Percentiles rank a stretch among this genome's conserved stretches.
phyloP scores from a whole-genome alignment of 129 eudicot species.

The Arctium lappa region DNA sequence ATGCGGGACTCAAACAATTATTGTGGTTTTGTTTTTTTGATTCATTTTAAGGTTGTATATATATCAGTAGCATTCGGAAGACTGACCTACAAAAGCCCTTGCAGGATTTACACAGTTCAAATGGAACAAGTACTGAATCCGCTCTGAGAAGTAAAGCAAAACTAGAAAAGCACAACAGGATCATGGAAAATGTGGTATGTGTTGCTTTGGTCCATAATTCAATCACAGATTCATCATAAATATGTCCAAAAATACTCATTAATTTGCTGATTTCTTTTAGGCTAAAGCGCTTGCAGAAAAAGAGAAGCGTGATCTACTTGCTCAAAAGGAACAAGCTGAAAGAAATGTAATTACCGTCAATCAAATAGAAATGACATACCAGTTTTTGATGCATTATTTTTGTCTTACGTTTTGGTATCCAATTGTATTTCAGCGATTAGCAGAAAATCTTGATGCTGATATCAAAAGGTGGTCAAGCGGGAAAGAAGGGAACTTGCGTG shows the following conservation, averaged over 20 bases:
- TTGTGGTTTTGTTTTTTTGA: too few relatives aligned
- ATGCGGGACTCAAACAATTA: constrained; percentile 53
- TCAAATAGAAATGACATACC: background rate
- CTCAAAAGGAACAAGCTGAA: constrained; percentile 91
- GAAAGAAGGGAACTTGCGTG: constrained; percentile 92
- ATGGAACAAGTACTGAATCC: constrained; percentile 50
- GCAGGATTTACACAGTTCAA: constrained; percentile 58
- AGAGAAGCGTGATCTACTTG: constrained; percentile 84
- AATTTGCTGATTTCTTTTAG: constrained; percentile 46
- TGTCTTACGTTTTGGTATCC: constrained; percentile 6
- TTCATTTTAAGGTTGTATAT: background rate
- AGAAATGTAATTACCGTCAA: constrained; percentile 55
- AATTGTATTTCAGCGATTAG: constrained; percentile 59
- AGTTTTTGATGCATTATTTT: constrained; percentile 4
- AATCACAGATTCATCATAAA: background rate
- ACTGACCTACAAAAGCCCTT: constrained; percentile 9
- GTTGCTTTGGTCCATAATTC: background rate
- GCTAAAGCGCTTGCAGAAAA: constrained; percentile 96
- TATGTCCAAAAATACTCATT: background rate
- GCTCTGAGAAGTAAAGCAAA: constrained; percentile 73
- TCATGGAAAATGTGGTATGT: constrained; percentile 85
- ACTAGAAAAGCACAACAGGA: constrained; percentile 77
- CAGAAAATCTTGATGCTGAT: constrained; percentile 85
- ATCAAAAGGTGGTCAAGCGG: constrained; percentile 93
- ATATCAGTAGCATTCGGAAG: background rate